phyloP scores from a whole-genome alignment of 352 stramenopile species.

The Phytophthora boehmeriae region DNA sequence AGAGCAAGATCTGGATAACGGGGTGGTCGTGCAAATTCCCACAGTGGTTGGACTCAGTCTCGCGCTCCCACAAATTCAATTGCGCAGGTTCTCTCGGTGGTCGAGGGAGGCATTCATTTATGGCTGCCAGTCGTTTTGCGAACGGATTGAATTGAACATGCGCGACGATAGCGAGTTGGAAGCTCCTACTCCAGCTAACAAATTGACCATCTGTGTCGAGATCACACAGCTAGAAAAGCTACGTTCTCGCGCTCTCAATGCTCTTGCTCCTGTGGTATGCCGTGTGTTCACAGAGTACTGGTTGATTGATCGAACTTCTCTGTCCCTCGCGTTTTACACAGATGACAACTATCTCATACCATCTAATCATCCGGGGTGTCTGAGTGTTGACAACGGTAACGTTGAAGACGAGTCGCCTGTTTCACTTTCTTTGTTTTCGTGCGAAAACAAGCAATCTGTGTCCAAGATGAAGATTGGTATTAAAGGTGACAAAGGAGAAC shows the following conservation, averaged over 20 bases:
- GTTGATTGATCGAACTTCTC: conserved; percentile 80
- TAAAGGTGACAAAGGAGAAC: conserved; percentile 32
- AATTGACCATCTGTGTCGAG: conserved; percentile 67
- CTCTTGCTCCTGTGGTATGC: conserved; percentile 64
- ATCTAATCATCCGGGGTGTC: conserved; percentile 43
- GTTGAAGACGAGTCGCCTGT: conserved; percentile 36
- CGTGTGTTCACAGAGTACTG: conserved; percentile 86
- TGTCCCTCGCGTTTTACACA: conserved; percentile 76
- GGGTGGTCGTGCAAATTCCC: conserved; percentile 48
- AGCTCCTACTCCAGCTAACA: conserved; percentile 41
- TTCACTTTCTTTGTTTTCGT: conserved; percentile 78
- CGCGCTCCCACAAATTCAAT: conserved; percentile 65
- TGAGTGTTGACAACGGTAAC: conserved; percentile 28
- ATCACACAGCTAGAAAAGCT: conserved; percentile 61
- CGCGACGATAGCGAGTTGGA: conserved; percentile 34
- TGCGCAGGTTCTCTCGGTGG: conserved; percentile 61
- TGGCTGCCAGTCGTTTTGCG: conserved; percentile 62
- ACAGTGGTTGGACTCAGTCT: conserved; percentile 77
- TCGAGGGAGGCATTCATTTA: conserved; percentile 69
- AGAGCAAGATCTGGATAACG: conserved; percentile 41
- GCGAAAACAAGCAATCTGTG: conserved; percentile 63
- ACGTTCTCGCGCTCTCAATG: conserved; percentile 44
- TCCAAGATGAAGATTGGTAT: conserved; percentile 84
- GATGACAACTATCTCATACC: conserved; percentile 63
- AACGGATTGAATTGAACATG: conserved; percentile 73